Base-by-base conservation (phyloP, 2,329 filamentous ascomycete species). In the Ascochyta lentis region DNA sequence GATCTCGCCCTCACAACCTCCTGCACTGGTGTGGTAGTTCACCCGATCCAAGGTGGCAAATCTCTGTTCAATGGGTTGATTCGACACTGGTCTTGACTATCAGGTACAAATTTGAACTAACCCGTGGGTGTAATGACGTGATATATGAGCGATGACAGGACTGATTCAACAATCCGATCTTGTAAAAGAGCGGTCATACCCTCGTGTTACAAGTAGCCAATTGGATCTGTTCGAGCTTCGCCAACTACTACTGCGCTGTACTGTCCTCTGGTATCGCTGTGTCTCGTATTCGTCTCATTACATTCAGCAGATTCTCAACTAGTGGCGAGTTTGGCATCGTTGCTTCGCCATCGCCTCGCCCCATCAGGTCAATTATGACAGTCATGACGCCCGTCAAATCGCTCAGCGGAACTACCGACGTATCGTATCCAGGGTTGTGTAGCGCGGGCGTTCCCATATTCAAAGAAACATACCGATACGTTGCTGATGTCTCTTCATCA, bases 291-390 rank as follows among this genome's bases (percentile, higher is more conserved):
- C 43, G 43, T 10, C 26, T 13, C 27, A 33, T 46, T 6, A 35
- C 29, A 23, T 22, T 35, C 7, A 46, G 24, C 16, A 46, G 31
- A 23, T 46, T 37, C 27, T 33, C 29, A 7, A 37, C 24, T 3
- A 44, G 41, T 24, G 41, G 41, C 10, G 41, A 44, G 16, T 44
- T 44, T 29, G 41, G 41, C 22, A 44, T 44, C 5, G 24, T 15
- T 27, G 41, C 10, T n/a, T 44, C 41, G n/a, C 26, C 24, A 16
- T 44, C 22, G 27, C 41, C 41, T 3, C 31, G 22, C 16, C n/a
- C n/a, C 26, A 44, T 44, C 10, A 44, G 31, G 6, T 44, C 41
- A 12, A 31, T 44, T 6, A 31, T 70, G 55, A 76, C 71, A 47
- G 13, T 34, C 31, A 34, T 34, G 31, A 34, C 31, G 5, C 13